Base-by-base conservation (phyloP, 2,329 filamentous ascomycete genomes). In the Eutypa lata region DNA sequence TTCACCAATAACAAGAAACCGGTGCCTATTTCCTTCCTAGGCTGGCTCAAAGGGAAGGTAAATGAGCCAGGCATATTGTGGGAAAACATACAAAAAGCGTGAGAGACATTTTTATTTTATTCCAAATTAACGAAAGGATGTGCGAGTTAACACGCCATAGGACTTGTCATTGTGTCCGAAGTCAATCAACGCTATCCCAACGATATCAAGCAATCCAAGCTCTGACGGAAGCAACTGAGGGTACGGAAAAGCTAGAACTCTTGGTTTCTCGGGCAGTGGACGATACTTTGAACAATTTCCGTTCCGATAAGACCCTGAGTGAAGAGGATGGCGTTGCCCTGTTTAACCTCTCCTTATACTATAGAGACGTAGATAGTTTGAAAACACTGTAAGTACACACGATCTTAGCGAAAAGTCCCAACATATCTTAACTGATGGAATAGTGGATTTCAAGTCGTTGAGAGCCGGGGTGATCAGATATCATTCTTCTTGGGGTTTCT, bases 301-400 rank as follows among this genome's bases (percentile, higher is more conserved):
- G 43, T 13, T 45, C 42, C 16, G 10, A 8, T 11, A 3, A n/a
- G 21, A 31, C 19, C 2, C 46, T 57, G 10, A 44, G 42, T 18
- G 58, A 56, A 10, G 53, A 58, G 31, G 58, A 62, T n/a, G 60
- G 58, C 2, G 37, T 42, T 18, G 55, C 57, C 18, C 26, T 61
- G 19, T 57, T 59, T 19, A 46, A 59, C 4, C 22, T 62, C 2
- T 31, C 47, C 7, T 40, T 52, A 33, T 53, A 55, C 37, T 35
- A 55, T 19, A 22, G 42, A 37, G 46, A 43, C 24, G 50, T 53
- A 7, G 47, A 54, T 7, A 35, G 51, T 28, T 24, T 62, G 18
- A 53, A 62, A 28, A 49, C 48, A 6, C 26, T 31, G 60, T 61
- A n/a, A 61, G 60, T 56, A 7, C 11, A 2, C n/a, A 19, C 6